Base-by-base conservation (phyloP, 345 rosid species). In the Sonneratia alba region DNA sequence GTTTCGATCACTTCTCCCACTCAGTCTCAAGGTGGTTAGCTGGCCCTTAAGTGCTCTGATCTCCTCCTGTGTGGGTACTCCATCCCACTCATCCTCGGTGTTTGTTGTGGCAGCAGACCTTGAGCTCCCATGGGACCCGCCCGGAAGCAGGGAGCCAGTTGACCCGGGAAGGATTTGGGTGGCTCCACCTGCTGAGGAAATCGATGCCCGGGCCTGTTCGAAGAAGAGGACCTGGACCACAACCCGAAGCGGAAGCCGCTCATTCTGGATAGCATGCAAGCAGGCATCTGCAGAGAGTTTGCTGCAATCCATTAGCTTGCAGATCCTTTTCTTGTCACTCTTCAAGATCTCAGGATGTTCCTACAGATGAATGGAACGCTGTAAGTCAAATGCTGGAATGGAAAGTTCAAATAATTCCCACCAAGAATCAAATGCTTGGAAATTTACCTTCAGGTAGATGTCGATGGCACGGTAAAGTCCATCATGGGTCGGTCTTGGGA, bases 31-130 rank as follows among this genome's bases (percentile, higher is more conserved):
- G 12, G 70, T 64, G 15, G 79, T 72, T 3, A 77, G 75, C 65
- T 77, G 93, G 9, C 96, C 90, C 80, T 88, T 91, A 75, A 89
- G 77, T 4, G 95, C 86, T 79, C 81, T 86, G 57, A 91, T 75
- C 69, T 86, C 95, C 68, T 89, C 95, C 0, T 85, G 89, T 68
- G 91, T 86, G 14, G 95, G 87, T 10, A 87, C 79, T 0, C 90
- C 86, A 70, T 90, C 98, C 96, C 95, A 94, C n/a, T 90, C 97
- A 75, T 90, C 97, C 71, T 88, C 98, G 0, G 93, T 87, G 83
- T 89, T 91, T 9, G 94, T 89, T 8, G 96, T 86, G 0, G 85
- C 83, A 16, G 92, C 82, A 3, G 96, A 84, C 78, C 91, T 88
- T 1, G 98, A 94, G 82, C 97, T 94, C 51, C 95, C 94, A 49